These are phyloP conservation scores for Centrapalus pauciflorus DNA, from an alignment of 129 eudicot species.

Conservation along the genomic window DNA sequence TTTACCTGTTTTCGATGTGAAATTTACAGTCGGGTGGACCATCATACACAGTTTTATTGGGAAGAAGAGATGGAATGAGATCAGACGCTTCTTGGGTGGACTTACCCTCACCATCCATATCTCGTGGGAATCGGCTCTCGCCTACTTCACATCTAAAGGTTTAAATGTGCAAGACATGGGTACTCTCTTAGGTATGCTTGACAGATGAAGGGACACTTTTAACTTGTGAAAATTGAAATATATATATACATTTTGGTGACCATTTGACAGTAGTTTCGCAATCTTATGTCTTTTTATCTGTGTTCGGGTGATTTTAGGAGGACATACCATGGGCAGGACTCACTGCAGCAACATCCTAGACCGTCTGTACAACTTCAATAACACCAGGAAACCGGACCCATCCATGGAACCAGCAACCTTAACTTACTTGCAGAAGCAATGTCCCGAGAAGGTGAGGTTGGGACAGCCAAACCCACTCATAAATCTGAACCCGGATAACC, in stretches of 20 bases:
- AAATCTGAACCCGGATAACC: conserved; percentile 46
- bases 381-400: conserved; percentile 69
- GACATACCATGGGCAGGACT: conserved; percentile 75
- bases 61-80: conserved; percentile 66
- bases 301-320: conserved; percentile 38
- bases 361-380: conserved; percentile 71
- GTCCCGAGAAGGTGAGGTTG: conserved; percentile 38
- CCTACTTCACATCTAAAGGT: conserved; percentile 63
- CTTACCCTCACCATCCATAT: conserved; percentile 69
- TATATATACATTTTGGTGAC: not conserved
- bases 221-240: not conserved
- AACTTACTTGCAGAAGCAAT: conserved; percentile 35
- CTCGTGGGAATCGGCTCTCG: conserved; percentile 48
- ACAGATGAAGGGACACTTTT: too few species aligned
- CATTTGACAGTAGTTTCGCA: not conserved
- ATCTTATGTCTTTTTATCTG: not conserved
- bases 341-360: conserved; percentile 58
- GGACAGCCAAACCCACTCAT: conserved; percentile 50
- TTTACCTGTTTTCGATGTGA: not conserved
- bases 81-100: conserved; percentile 74
- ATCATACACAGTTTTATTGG: conserved; percentile 74
- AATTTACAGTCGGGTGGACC: conserved; percentile 76
- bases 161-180: conserved; percentile 57
- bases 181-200: conserved; percentile 68
- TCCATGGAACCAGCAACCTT: conserved; percentile 41